These are phyloP conservation scores for Ascochyta koolunga DNA, from an alignment of 2,329 filamentous ascomycete species.

Conservation along the genomic window DNA sequence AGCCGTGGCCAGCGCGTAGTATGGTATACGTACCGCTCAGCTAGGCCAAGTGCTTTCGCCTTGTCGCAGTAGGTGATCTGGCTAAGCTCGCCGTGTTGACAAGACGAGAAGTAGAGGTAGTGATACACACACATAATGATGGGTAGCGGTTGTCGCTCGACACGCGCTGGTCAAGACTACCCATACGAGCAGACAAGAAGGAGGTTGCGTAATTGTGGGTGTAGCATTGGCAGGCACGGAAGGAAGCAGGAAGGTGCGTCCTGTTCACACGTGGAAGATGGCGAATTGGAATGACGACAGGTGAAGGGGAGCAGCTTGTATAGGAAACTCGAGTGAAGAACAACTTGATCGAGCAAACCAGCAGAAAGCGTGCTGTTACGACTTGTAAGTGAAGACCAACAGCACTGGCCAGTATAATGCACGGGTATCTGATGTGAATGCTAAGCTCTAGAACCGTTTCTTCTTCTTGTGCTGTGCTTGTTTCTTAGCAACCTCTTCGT, in stretches of 20 bases:
- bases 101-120: conserved; percentile 42
- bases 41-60: conserved; percentile 27
- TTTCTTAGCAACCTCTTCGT: conserved; percentile 62
- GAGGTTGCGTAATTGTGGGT: not conserved
- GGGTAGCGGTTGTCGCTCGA: conserved; percentile 14
- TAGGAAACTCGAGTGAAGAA: not conserved
- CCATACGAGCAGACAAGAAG: not conserved
- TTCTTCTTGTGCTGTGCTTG: conserved; percentile 44
- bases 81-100: conserved; percentile 41
- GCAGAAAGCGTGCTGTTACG: not conserved
- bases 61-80: conserved; percentile 42
- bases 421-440: not conserved
- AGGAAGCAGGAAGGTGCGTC: not conserved
- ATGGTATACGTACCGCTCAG: conserved; percentile 22
- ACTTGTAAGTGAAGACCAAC: not conserved
- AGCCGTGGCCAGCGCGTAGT: not conserved
- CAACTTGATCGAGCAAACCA: not conserved
- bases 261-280: not conserved
- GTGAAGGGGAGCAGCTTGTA: not conserved
- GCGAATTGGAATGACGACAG: not conserved
- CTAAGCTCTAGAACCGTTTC: conserved; percentile 35
- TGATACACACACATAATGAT: conserved; percentile 45
- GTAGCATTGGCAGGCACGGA: too few species aligned
- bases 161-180: conserved; percentile 2
- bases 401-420: not conserved